Percentiles rank a stretch among this genome's conserved stretches.
phyloP scores from a whole-genome alignment of 768 basidiomycete species.

The Glaciozyma martinii region DNA sequence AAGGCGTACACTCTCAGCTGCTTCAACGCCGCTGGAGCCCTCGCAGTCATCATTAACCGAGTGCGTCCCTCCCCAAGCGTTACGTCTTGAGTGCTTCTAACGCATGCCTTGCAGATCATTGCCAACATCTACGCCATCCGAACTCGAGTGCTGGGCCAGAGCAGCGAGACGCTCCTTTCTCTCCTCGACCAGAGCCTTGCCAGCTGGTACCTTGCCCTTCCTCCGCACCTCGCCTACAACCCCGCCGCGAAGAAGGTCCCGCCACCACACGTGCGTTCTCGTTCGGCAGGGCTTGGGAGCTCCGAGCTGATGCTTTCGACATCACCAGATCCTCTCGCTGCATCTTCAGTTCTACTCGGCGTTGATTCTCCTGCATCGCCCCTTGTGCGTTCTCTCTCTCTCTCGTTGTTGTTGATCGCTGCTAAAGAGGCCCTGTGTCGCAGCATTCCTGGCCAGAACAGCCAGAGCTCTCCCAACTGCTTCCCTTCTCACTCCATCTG shows the following conservation, averaged over 20 bases:
- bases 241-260: conserved; percentile 31
- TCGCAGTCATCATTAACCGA: conserved; percentile 35
- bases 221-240: conserved; percentile 34
- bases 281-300: too few species aligned
- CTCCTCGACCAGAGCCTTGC: conserved; percentile 37
- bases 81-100: neutral
- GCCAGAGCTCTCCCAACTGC: conserved; percentile 19
- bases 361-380: conserved; percentile 38
- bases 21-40: conserved; percentile 36
- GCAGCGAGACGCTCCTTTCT: conserved; percentile 31
- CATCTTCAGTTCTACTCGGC: conserved; percentile 38
- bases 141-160: conserved; percentile 33
- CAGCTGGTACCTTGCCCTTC: conserved; percentile 35
- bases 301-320: neutral
- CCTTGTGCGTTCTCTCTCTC: conserved; percentile 31
- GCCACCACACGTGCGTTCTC: conserved; percentile 30
- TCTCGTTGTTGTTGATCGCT: too few species aligned
- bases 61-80: neutral
- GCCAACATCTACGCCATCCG: conserved; percentile 37
- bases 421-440: neutral
- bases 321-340: conserved; percentile 26
- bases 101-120: conserved; percentile 22
- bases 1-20: conserved; percentile 29
- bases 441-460: conserved; percentile 33
- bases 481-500: conserved; percentile 34